Base-by-base conservation (phyloP, 2,329 filamentous ascomycete genomes). In the Beauveria sp. region DNA sequence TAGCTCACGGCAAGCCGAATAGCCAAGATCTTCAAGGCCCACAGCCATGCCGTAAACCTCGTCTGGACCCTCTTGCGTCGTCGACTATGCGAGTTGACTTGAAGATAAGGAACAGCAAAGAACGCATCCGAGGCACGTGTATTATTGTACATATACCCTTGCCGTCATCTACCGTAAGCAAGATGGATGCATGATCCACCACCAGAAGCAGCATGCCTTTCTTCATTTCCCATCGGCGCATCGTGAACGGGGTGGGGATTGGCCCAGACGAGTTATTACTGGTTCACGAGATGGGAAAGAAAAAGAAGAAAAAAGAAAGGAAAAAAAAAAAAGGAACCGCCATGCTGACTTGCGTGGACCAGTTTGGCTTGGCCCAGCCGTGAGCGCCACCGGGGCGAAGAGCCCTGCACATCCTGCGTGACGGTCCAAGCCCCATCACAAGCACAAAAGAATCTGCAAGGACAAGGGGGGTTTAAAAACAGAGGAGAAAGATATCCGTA, bases 11-110 rank as follows among this genome's bases (percentile, higher is more conserved):
- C 28, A 51, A 40, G 42, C 22, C 5, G 8, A 58, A 34, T 9
- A 60, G 58, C 49, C 58, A 60, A 60, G 58, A 60, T 60, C 58
- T 60, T 52, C 49, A 51, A 46, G 58, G 49, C 50, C 58, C 58
- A 60, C 58, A 53, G 28, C n/a, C 26, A 28, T 38, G 42, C 58
- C 58, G 40, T 12, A 30, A 50, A n/a, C 28, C 38, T 46, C 49
- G 26, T 52, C 47, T 38, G 20, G 38, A 53, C 40, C 49, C 49
- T 53, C 50, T 60, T 50, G 56, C 56, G 38, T 40, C 34, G 30
- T 51, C 5, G 50, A 34, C 30, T 14, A 47, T 57, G 20, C 46
- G 47, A 22, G 28, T 16, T 59, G 38, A 30, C 38, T 42, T 8
- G 40, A 46, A 28, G 18, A 42, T 43, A 47, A 51, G 34, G 14